Evolutionary conservation across 495 filamentous ascomycete species (phyloP), one percentile per base, ranked within the genome.

Genomic region (Cudoniella acicularis): DNA sequence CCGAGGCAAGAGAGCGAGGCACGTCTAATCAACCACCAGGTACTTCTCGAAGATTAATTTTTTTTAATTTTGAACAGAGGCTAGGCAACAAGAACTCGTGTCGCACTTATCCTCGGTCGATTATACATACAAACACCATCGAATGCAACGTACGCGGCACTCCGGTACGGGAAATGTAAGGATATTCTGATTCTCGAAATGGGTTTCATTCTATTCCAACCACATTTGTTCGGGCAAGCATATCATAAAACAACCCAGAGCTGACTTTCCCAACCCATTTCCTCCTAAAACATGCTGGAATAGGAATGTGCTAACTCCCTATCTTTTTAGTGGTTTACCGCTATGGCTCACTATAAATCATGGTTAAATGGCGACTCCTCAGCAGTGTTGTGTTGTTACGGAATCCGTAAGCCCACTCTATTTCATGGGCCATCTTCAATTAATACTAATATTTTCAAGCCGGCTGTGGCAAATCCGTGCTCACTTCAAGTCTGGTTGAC

Each of bases 401-500:
- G 69, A 36, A 72, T 64, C 13, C 64, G 56, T 54, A 36, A 6
- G 30, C 30, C 4, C 4, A 36, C 13, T 6, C 4, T 6, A 36
- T 36, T 36, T 4, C 30, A 13, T 6, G 13, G 13, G 30, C 30
- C 13, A 6, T 36, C 13, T 4, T 6, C 4, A 13, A 6, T 36
- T 36, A 36, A 6, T 36, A 36, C 30, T 36, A 13, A 36, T 36
- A 36, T 36, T 36, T 6, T 13, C 3, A 13, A 58, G 47, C 66
- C 42, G 66, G 66, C 13, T 57, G 52, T 26, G 66, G 66, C 2
- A 69, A 69, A 49, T 64, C 66, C 10, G 57, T 67, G 13, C 49
- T 67, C 2, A 57, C 60, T 27, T 58, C 18, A 55, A 41, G 18
- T 55, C 11, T 58, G n/a, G n/a, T 58, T 21, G 46, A 49, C 20